Conservation (phyloP, 2,329 filamentous ascomycete species). For the Hymenoscyphus occultus region DNA sequence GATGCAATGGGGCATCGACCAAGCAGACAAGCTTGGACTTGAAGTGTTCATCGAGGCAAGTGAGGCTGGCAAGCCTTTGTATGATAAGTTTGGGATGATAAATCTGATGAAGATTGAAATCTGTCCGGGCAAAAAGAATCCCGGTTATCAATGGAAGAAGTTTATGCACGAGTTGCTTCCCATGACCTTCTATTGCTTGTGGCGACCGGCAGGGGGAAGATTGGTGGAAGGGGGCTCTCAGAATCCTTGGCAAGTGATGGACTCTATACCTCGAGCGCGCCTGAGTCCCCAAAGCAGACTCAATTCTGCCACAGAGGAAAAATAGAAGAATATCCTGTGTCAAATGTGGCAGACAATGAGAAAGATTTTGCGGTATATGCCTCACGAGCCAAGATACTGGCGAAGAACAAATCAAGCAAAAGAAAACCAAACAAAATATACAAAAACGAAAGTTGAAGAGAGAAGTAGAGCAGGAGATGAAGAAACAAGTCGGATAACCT, state of each 20-base stretch:
- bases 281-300: not conserved
- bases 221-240: not conserved
- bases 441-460: too few relatives aligned
- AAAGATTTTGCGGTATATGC: too few relatives aligned
- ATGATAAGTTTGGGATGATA: slow-evolving; percentile 28
- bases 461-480: too few relatives aligned
- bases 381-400: too few relatives aligned
- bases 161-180: slow-evolving; percentile 4
- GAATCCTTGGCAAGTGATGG: slow-evolving; percentile 3
- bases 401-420: too few relatives aligned
- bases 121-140: slow-evolving; percentile 10
- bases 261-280: not conserved
- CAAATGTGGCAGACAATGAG: too few relatives aligned
- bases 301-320: not conserved
- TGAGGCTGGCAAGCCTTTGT: slow-evolving; percentile 25
- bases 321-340: not conserved
- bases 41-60: slow-evolving; percentile 31
- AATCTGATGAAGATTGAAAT: slow-evolving; percentile 19
- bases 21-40: slow-evolving; percentile 22
- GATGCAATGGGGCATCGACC: slow-evolving; percentile 24
- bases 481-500: too few relatives aligned
- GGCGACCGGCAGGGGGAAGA: not conserved
- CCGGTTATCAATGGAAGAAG: slow-evolving; percentile 10
- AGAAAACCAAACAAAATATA: too few relatives aligned
- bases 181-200: slow-evolving; percentile 2